Evolutionary conservation across 2,329 filamentous ascomycete species (phyloP).

Genomic region (Diaporthe citri): DNA sequence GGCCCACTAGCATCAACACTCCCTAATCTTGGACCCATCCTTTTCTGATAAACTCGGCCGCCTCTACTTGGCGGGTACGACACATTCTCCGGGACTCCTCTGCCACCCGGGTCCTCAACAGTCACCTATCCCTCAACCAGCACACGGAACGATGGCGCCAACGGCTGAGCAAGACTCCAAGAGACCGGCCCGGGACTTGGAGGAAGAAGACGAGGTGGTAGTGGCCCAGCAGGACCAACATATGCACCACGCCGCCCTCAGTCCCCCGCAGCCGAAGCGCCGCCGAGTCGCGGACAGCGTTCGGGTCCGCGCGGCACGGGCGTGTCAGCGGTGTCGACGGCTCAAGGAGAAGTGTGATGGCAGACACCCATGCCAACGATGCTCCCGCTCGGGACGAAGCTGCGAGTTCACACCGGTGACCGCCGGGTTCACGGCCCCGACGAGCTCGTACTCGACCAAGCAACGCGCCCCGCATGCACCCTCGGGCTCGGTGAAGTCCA

Average conservation of each 20-base stretch:
- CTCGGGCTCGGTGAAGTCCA: not conserved
- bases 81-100: not conserved
- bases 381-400: constrained; percentile 38
- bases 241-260: not conserved
- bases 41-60: constrained; percentile 23
- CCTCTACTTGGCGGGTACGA: not conserved
- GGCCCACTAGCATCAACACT: constrained; percentile 30
- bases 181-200: constrained; percentile 25
- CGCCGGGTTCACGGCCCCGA: not conserved
- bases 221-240: not conserved
- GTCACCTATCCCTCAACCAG: not conserved
- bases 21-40: constrained; percentile 27
- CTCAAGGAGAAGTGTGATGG: constrained; percentile 44
- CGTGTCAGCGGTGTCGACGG: constrained; percentile 41
- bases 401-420: constrained; percentile 40
- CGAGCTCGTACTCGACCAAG: constrained; percentile 27
- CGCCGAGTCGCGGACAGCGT: constrained; percentile 39
- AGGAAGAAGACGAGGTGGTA: constrained; percentile 15
- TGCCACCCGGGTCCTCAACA: not conserved
- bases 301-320: constrained; percentile 37
- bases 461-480: not conserved
- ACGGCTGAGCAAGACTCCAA: constrained; percentile 25
- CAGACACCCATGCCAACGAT: constrained; percentile 41
- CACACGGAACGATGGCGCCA: constrained; percentile 27
- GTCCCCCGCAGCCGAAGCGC: constrained; percentile 37